Percentiles rank a stretch among this genome's conserved stretches.
phyloP scores from a whole-genome alignment of 768 basidiomycete genomes.

The Postia placenta region DNA sequence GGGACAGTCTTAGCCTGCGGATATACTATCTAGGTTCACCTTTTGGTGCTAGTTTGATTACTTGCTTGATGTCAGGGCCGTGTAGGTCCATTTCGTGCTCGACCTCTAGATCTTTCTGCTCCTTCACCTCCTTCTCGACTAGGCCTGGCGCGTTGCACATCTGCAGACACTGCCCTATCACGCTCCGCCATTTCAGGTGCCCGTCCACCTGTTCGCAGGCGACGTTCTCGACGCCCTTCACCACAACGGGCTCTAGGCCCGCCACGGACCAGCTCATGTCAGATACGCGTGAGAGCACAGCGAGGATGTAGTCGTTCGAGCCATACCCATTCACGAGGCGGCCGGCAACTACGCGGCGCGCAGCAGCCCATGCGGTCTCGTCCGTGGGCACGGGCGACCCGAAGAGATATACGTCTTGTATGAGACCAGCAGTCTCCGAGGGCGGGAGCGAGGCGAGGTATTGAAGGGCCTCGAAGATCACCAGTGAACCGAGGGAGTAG shows the following conservation, averaged over 20 bases:
- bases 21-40: no score
- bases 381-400: conserved; percentile 43
- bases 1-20: no score
- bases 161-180: conserved; percentile 42
- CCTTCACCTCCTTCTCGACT: conserved; percentile 28
- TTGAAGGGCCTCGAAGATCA: conserved; percentile 51
- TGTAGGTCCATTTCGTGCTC: conserved; percentile 16
- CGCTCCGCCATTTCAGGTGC: conserved; percentile 43
- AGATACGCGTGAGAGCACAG: conserved; percentile 42
- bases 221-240: conserved; percentile 49
- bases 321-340: conserved; percentile 51
- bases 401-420: conserved; percentile 51
- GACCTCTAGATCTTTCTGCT: conserved; percentile 20
- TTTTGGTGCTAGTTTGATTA: no score
- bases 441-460: conserved; percentile 40
- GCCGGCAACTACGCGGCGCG: conserved; percentile 44
- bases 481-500: conserved; percentile 50
- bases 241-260: conserved; percentile 41
- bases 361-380: conserved; percentile 35
- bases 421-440: conserved; percentile 37
- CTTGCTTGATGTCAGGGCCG: conserved; percentile 12
- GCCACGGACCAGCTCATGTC: conserved; percentile 44
- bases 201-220: conserved; percentile 41
- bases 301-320: conserved; percentile 47
- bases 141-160: conserved; percentile 35